Evolutionary conservation across 2,329 filamentous ascomycete species (phyloP), one percentile per base, ranked within the genome.

Genomic region (Orbilia quercus): DNA sequence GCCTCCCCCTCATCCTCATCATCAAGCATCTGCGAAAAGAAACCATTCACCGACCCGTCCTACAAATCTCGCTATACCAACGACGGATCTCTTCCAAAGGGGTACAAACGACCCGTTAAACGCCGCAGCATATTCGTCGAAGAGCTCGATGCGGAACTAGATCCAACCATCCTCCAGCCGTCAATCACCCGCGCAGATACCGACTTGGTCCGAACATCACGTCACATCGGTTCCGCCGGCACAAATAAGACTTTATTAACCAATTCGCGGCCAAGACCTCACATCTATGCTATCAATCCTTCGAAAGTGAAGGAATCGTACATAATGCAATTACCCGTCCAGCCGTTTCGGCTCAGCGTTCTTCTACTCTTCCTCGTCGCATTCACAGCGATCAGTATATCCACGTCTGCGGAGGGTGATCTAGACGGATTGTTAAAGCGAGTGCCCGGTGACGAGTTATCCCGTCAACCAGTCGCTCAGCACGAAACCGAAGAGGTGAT

Each of bases 101-200:
- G 53, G 12, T 60, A 54, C 36, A 57, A 47, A 20, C 16, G n/a
- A 1, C 60, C 60, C 40, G 58, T 47, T 12, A 63, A 63, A 48
- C 60, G 69, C 42, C 28, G 48, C 25, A 73, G 69, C 54, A 55
- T 73, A 28, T 73, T 73, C 31, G 34, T 62, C 18, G 69, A 73
- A 38, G 34, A 73, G 28, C 55, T 73, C 20, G 69, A 62, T n/a
- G 53, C 48, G 1, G 60, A 60, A 5, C 48, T 64, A n/a, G 55
- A 59, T 59, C 36, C 36, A 3, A 23, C 36, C 7, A 25, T 25
- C 1, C 53, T 57, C 2, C 20, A 7, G 4, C 34, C 51, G 20
- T 44, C 53, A 36, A 59, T 59, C 28, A 48, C 55, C 16, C 44
- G 23, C 22, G 1, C 31, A 28, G 44, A 58, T 11, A 31, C 23